phyloP scores from a whole-genome alignment of 2,329 filamentous ascomycete genomes.

The Acephala macrosclerotiorum region DNA sequence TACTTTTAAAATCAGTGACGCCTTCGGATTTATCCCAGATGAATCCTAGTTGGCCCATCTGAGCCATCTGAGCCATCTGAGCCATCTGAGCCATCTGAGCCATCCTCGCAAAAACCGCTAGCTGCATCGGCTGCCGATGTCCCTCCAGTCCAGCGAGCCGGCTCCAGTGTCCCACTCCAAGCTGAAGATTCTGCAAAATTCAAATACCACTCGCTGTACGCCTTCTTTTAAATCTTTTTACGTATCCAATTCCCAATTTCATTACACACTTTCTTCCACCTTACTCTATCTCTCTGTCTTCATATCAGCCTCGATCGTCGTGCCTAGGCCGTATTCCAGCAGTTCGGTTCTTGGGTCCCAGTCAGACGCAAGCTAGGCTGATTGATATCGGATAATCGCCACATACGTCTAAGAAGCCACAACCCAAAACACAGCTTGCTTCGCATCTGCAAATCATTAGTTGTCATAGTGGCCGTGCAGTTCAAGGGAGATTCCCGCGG shows the following conservation, averaged over 20 bases:
- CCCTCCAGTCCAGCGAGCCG: not conserved
- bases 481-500: conserved; percentile 23
- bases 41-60: not conserved
- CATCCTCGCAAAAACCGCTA: not conserved
- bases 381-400: conserved; percentile 37
- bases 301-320: conserved; percentile 31
- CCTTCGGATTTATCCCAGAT: not conserved
- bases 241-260: conserved; percentile 34
- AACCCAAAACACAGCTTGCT: conserved; percentile 13
- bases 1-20: conserved; percentile 12
- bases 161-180: conserved; percentile 10
- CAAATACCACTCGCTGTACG: conserved; percentile 37
- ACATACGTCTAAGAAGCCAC: conserved; percentile 29
- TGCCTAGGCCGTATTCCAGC: conserved; percentile 30
- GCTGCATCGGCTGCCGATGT: no score
- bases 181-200: conserved; percentile 36
- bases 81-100: conserved; percentile 1
- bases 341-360: conserved; percentile 35
- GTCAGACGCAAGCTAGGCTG: conserved; percentile 32
- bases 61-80: not conserved
- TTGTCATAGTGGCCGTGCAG: conserved; percentile 25
- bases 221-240: conserved; percentile 36
- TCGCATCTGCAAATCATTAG: conserved; percentile 41
- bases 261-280: conserved; percentile 30
- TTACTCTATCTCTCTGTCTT: conserved; percentile 30